Percentiles rank a stretch among this genome's conserved stretches.
phyloP scores from a whole-genome alignment of 2,329 filamentous ascomycete genomes.

The Trichoderma cornu-damae region DNA sequence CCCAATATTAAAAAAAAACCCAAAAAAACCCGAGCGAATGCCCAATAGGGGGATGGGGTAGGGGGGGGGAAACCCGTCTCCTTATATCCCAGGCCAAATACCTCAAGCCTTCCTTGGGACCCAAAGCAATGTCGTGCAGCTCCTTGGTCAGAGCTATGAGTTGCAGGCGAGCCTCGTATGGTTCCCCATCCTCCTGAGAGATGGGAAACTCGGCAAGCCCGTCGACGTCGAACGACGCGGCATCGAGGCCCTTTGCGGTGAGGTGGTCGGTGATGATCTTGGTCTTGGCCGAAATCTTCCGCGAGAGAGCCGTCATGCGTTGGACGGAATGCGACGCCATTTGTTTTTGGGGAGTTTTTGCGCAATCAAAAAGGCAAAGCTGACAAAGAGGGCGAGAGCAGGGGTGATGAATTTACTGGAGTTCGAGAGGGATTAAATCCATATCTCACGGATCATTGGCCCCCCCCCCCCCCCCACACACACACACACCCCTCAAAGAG shows the following conservation, averaged over 20 bases:
- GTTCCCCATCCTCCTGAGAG: conserved; percentile 9
- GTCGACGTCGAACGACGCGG: conserved; percentile 18
- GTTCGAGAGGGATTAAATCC: conserved; percentile 7
- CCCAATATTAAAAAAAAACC: no score
- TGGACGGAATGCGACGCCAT: conserved; percentile 17
- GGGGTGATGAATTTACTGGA: no score
- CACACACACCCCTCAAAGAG: no score
- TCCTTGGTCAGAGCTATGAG: conserved; percentile 27
- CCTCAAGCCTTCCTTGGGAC: conserved; percentile 25
- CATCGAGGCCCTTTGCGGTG: conserved; percentile 12
- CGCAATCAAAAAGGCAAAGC: no score
- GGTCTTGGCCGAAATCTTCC: conserved; percentile 12
- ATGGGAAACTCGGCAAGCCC: conserved; percentile 18
- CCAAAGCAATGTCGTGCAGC: conserved; percentile 26
- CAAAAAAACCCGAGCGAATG: no score
- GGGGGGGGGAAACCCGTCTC: no score
- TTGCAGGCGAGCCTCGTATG: conserved; percentile 12
- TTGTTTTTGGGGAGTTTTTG: neutral
- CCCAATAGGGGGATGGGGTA: no score
- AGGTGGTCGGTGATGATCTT: conserved; percentile 18
- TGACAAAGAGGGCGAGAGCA: no score
- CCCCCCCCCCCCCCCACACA: no score
- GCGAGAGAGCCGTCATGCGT: conserved; percentile 11
- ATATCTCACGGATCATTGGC: no score
- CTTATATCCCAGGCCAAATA: conserved; percentile 28